Base-by-base conservation (phyloP, 805 yeast genomes). In the Hanseniaspora thailandica region DNA sequence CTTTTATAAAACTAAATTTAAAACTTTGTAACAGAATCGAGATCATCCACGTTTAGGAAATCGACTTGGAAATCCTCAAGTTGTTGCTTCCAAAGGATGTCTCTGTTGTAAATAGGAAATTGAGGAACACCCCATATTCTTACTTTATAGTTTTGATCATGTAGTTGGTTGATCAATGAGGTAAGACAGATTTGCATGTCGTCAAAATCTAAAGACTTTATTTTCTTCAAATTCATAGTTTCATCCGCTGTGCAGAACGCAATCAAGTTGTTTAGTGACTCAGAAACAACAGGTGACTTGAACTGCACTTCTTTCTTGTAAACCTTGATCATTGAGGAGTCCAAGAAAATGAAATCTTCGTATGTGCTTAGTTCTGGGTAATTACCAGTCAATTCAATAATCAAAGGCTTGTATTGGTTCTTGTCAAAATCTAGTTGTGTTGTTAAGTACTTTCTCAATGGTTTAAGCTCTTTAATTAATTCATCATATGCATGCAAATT, bases 91-190 rank as follows among this genome's bases (percentile, higher is more conserved):
- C 83, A 77, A 38, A 80, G 72, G 3, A 62, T 61, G 45, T 74
- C 63, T 55, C 77, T 71, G 28, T 68, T 62, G 13, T 60, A 56
- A 2, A 63, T 62, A 4, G 89, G 88, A 87, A 87, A 82, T 49
- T 70, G 70, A 1, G 86, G 81, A 8, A 79, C 80, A 19, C 81
- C 88, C 89, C 89, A 84, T 30, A 82, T 68, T 54, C 90, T 69
- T 0, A 86, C 76, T 57, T 73, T 71, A 39, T 82, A 60, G 12
- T 78, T 77, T 47, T 66, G 55, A 2, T 64, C 60, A 58, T 81
- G 86, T 1, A 85, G 81, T 15, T 55, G 52, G 3, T 56, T 53
- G 15, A 66, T 56, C 20, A 77, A 63, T 26, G 57, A 58, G 8
- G 41, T 55, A 15, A 60, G 54, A 55, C 65, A 64, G 2, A 51